These are phyloP conservation scores for Sclerotinia trifoliorum DNA, from an alignment of 2,329 filamentous ascomycete genomes.

Conservation along the genomic window DNA sequence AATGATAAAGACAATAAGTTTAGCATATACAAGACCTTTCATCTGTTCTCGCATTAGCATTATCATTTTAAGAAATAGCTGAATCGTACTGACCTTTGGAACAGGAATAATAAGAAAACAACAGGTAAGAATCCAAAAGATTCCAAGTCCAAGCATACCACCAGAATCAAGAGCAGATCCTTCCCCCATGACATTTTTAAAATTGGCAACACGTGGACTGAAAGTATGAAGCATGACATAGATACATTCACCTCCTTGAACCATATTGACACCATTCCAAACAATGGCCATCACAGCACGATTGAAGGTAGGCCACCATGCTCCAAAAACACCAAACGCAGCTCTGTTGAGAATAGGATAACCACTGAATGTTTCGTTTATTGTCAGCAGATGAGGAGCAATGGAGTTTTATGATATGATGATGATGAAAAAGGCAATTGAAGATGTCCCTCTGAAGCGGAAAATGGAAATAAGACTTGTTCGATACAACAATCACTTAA, in stretches of 20 bases:
- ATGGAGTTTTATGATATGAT: not conserved
- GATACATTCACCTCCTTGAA: slow-evolving; percentile 40
- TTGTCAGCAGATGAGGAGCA: not conserved
- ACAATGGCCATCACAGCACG: slow-evolving; percentile 42
- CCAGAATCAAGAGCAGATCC: slow-evolving; percentile 45
- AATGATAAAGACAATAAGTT: slow-evolving; percentile 43
- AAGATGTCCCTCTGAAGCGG: not conserved
- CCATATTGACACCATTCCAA: slow-evolving; percentile 46
- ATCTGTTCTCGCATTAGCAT: slow-evolving; percentile 34
- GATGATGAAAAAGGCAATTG: not conserved
- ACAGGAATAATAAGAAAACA: slow-evolving; percentile 44
- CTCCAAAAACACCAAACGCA: slow-evolving; percentile 47
- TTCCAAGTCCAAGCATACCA: slow-evolving; percentile 45
- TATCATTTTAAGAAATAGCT: slow-evolving; percentile 19
- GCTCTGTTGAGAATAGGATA: slow-evolving; percentile 46
- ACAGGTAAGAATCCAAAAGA: slow-evolving; percentile 46
- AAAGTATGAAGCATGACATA: slow-evolving; percentile 46
- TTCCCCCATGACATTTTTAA: slow-evolving; percentile 44
- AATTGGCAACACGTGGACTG: slow-evolving; percentile 43
- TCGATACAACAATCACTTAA: too few relatives aligned
- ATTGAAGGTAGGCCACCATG: slow-evolving; percentile 47
- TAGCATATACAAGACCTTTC: slow-evolving; percentile 40
- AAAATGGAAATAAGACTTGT: not conserved
- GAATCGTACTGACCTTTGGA: slow-evolving; percentile 35
- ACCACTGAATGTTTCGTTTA: slow-evolving; percentile 22